Percentiles rank a stretch among this genome's conserved stretches.
Evolutionary conservation across 495 filamentous ascomycete species (phyloP).

Genomic region (Podospora pseudocomata): DNA sequence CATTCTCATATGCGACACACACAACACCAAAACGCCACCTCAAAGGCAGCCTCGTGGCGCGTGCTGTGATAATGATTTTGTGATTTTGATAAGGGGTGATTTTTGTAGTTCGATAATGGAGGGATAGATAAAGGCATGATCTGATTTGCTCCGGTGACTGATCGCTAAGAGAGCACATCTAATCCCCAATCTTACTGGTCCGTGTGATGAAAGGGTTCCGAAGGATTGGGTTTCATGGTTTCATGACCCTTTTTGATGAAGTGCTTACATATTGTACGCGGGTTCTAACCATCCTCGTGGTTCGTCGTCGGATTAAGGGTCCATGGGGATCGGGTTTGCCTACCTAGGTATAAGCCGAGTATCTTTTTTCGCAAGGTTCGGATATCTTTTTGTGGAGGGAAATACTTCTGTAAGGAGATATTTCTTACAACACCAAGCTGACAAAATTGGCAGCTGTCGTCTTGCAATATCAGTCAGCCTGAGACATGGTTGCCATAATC

Average conservation of each 20-base stretch:
- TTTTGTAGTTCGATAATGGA: background rate
- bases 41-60: background rate
- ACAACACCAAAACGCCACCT: background rate
- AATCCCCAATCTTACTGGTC: background rate
- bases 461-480: background rate
- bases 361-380: background rate
- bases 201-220: background rate
- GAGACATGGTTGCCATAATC: background rate
- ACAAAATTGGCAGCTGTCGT: background rate
- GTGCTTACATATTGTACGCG: no score
- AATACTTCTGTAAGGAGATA: background rate
- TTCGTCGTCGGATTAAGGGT: background rate
- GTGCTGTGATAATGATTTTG: background rate
- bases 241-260: background rate
- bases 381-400: background rate
- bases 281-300: no score
- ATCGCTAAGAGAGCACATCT: background rate
- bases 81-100: background rate
- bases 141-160: background rate
- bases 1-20: background rate
- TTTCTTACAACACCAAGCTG: background rate
- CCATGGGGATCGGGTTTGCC: background rate
- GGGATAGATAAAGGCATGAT: background rate
- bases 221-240: background rate
- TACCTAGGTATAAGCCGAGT: background rate